Evolutionary conservation across 345 rosid species (phyloP).

Genomic region (Acer yangbiense): DNA sequence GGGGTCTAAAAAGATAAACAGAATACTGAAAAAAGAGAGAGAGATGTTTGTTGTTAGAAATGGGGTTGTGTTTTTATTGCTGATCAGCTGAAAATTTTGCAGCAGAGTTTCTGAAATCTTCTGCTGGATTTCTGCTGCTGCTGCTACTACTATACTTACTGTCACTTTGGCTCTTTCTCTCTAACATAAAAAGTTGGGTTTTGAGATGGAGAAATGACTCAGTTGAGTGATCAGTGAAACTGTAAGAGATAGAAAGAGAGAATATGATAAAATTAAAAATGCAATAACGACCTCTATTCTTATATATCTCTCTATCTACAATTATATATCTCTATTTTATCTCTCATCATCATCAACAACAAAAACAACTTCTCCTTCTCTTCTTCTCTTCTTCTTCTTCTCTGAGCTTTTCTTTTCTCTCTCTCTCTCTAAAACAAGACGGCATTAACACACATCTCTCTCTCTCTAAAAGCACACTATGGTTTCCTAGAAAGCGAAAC

Average conservation of each 20-base stretch:
- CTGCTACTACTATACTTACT: slow-evolving; percentile 31
- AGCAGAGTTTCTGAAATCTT: slow-evolving; percentile 25
- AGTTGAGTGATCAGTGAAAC: neutral
- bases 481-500: slow-evolving; percentile 24
- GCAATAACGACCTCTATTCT: slow-evolving; percentile 16
- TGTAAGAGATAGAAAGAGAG: neutral
- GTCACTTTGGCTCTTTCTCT: slow-evolving; percentile 47
- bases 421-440: slow-evolving; percentile 17
- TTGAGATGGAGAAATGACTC: slow-evolving; percentile 35
- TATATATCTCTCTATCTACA: slow-evolving; percentile 8
- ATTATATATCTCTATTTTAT: neutral
- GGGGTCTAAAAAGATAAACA: slow-evolving; percentile 24
- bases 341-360: slow-evolving; percentile 10
- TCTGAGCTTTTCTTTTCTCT: neutral
- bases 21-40: slow-evolving; percentile 26
- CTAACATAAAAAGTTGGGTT: slow-evolving; percentile 14
- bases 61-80: slow-evolving; percentile 5
- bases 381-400: neutral
- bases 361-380: neutral
- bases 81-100: slow-evolving; percentile 3
- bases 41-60: slow-evolving; percentile 36
- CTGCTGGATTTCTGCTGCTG: slow-evolving; percentile 23
- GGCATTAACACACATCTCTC: too few relatives aligned
- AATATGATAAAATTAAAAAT: neutral
- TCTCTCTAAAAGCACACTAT: too few relatives aligned